phyloP scores from a whole-genome alignment of 352 stramenopile genomes.

The Pythium angustatum region DNA sequence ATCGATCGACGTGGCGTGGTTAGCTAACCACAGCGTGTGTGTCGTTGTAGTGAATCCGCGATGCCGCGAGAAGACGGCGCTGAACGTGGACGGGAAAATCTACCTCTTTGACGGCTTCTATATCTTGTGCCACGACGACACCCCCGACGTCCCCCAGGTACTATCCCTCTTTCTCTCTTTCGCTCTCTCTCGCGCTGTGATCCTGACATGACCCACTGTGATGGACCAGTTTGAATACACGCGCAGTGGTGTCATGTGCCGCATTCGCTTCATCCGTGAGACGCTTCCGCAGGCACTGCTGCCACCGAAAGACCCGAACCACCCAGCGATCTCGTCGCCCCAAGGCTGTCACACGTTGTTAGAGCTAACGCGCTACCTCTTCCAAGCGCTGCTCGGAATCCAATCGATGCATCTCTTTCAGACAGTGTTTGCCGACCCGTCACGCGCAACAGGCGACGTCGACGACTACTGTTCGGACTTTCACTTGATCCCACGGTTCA shows the following conservation, averaged over 20 bases:
- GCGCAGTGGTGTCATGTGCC: slow-evolving; percentile 76
- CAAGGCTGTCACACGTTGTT: slow-evolving; percentile 59
- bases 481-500: slow-evolving; percentile 82
- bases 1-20: background rate
- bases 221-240: slow-evolving; percentile 91
- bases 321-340: slow-evolving; percentile 16
- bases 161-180: background rate
- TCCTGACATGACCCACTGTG: no score
- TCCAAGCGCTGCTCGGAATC: slow-evolving; percentile 75
- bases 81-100: slow-evolving; percentile 56
- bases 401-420: slow-evolving; percentile 70
- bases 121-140: slow-evolving; percentile 68
- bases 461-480: slow-evolving; percentile 73
- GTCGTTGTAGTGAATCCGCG: slow-evolving; percentile 69
- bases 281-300: slow-evolving; percentile 55
- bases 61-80: slow-evolving; percentile 67
- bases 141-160: slow-evolving; percentile 60
- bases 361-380: slow-evolving; percentile 73
- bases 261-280: slow-evolving; percentile 65
- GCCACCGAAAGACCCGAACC: background rate
- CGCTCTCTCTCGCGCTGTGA: no score
- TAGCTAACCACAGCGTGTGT: background rate
- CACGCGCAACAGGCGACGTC: slow-evolving; percentile 50
- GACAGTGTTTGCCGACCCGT: slow-evolving; percentile 56
- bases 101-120: slow-evolving; percentile 89